Conservation (phyloP, 768 basidiomycete genomes). For the Tylopilus sp. region DNA sequence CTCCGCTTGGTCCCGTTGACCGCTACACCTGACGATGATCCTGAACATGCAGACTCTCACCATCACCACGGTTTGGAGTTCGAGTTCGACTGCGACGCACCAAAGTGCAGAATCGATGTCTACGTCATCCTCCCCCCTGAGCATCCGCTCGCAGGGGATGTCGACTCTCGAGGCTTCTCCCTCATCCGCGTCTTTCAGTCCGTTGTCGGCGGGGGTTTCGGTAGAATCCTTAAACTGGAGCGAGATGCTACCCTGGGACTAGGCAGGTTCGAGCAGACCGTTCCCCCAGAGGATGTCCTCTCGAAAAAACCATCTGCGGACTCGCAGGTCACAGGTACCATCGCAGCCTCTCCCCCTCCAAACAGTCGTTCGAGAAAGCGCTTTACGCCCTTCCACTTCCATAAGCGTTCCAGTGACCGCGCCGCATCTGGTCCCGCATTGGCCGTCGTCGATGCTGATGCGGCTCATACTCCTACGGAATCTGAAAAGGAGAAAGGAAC, state of each 20-base stretch:
- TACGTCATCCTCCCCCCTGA: conserved; percentile 68
- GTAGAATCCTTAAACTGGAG: conserved; percentile 65
- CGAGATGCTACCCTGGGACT: conserved; percentile 81
- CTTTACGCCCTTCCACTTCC: conserved; percentile 67
- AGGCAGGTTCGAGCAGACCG: conserved; percentile 57
- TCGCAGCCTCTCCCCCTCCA: conserved; percentile 14
- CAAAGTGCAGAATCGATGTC: conserved; percentile 78
- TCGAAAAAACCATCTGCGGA: conserved; percentile 13
- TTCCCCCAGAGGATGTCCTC: not conserved
- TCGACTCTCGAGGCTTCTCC: conserved; percentile 31
- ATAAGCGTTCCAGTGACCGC: conserved; percentile 48
- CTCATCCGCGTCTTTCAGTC: conserved; percentile 38
- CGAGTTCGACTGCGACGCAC: conserved; percentile 88
- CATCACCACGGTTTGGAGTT: conserved; percentile 83
- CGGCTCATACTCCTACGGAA: conserved; percentile 29
- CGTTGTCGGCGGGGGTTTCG: conserved; percentile 81
- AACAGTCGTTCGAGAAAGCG: conserved; percentile 42
- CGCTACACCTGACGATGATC: conserved; percentile 43
- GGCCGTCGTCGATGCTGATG: conserved; percentile 71
- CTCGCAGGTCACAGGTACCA: conserved; percentile 8
- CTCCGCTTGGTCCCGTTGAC: conserved; percentile 70
- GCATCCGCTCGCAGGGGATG: conserved; percentile 50
- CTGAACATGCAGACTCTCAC: conserved; percentile 43
- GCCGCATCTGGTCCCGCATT: conserved; percentile 74
- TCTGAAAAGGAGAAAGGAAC: conserved; percentile 41